phyloP scores from a whole-genome alignment of 1,284 basidiomycete species.

The Rhodotorula sp. region DNA sequence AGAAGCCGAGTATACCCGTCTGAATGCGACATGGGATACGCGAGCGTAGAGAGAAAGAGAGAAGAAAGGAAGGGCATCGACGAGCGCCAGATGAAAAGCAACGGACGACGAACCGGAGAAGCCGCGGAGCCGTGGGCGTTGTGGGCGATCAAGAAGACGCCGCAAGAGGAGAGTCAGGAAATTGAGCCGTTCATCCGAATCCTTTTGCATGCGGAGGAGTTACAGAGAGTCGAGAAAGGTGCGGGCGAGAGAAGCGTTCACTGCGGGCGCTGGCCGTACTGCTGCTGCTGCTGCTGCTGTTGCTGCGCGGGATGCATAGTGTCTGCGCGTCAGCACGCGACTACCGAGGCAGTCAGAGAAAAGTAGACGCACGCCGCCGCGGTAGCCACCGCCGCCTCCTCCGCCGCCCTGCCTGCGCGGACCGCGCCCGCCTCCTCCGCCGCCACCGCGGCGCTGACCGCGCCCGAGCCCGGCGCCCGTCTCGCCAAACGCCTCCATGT shows the following conservation, averaged over 20 bases:
- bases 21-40: too few species aligned
- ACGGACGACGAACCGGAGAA: not conserved
- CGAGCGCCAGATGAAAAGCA: not conserved
- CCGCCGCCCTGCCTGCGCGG: not conserved
- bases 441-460: constrained; percentile 13
- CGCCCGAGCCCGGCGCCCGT: constrained; percentile 20
- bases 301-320: too few species aligned
- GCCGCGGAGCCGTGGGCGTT: too few species aligned
- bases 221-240: too few species aligned
- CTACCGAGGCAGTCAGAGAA: too few species aligned
- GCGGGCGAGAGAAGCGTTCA: too few species aligned
- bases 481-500: constrained; percentile 47
- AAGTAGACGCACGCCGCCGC: constrained; percentile 3
- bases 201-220: too few species aligned
- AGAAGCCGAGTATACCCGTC: too few species aligned
- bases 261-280: constrained; percentile 10
- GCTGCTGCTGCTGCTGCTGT: not conserved
- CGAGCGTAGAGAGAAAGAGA: not conserved
- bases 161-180: not conserved
- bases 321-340: too few species aligned
- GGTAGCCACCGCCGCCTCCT: not conserved
- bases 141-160: too few species aligned
- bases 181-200: not conserved
- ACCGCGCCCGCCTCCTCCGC: constrained; percentile 1
- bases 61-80: too few species aligned